phyloP scores from a whole-genome alignment of 23 red algal species.

The Gracilaria domingensis region DNA sequence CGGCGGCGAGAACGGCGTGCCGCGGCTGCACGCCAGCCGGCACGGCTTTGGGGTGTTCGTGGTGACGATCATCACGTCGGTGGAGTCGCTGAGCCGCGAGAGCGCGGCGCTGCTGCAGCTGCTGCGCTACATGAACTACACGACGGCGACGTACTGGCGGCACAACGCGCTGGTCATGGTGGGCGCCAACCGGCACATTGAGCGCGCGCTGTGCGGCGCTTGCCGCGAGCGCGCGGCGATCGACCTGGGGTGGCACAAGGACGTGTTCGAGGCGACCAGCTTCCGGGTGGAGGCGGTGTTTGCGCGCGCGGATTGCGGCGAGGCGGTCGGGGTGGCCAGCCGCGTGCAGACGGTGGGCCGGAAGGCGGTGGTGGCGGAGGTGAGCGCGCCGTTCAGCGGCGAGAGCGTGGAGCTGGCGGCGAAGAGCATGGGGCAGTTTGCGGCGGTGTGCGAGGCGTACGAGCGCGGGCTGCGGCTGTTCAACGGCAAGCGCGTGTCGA shows the following conservation, averaged over 20 bases:
- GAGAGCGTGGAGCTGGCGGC: slow-evolving; percentile 31
- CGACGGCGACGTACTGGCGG: slow-evolving; percentile 35
- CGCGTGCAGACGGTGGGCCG: slow-evolving; percentile 3
- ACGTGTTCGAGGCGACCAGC: slow-evolving; percentile 40
- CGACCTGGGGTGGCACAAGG: slow-evolving; percentile 59
- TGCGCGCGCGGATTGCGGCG: neutral
- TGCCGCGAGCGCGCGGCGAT: neutral
- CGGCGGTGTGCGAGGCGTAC: slow-evolving; percentile 54
- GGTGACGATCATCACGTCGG: slow-evolving; percentile 23
- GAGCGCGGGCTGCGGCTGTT: slow-evolving; percentile 47
- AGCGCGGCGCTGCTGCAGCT: slow-evolving; percentile 31
- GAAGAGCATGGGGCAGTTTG: slow-evolving; percentile 53
- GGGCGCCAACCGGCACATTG: slow-evolving; percentile 15
- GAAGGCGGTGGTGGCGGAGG: slow-evolving; percentile 17
- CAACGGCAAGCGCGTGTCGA: slow-evolving; percentile 59
- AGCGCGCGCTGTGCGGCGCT: slow-evolving; percentile 38
- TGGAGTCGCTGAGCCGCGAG: slow-evolving; percentile 31
- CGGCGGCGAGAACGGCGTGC: neutral
- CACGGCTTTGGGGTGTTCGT: slow-evolving; percentile 16
- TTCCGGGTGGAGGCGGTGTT: slow-evolving; percentile 34
- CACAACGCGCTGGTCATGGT: slow-evolving; percentile 30
- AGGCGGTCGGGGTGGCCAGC: neutral
- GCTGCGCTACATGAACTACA: slow-evolving; percentile 46
- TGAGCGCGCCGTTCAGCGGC: slow-evolving; percentile 2
- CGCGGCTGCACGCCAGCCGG: neutral